phyloP scores from a whole-genome alignment of 306 rosid species.

The Aeschynomene evenia region DNA sequence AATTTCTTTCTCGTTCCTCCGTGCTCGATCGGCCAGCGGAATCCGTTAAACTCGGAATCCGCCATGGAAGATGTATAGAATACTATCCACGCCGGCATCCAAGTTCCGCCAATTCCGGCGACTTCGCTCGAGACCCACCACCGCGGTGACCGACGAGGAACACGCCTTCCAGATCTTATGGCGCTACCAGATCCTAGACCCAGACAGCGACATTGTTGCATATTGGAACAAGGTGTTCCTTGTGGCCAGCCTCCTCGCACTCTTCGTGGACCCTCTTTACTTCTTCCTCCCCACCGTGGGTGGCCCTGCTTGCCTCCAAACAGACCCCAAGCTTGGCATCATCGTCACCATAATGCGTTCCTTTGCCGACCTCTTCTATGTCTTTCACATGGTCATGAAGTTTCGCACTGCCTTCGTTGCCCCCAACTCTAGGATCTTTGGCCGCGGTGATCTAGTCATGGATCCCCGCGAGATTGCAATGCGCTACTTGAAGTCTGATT shows the following conservation, averaged over 20 bases:
- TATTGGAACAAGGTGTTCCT: constrained; percentile 85
- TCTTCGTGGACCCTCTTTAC: constrained; percentile 84
- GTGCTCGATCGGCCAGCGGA: constrained; percentile 44
- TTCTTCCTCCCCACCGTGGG: constrained; percentile 71
- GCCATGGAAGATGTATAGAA: constrained; percentile 96
- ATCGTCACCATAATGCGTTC: constrained; percentile 58
- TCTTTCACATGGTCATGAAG: constrained; percentile 73
- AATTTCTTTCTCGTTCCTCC: not conserved
- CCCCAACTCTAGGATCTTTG: constrained; percentile 78
- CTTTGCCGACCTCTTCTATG: constrained; percentile 69
- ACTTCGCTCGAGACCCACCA: not conserved
- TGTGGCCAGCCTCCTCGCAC: constrained; percentile 59
- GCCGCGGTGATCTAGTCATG: constrained; percentile 86
- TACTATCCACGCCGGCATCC: constrained; percentile 61
- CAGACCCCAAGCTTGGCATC: constrained; percentile 38
- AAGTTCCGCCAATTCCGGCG: constrained; percentile 66
- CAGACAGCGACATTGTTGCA: constrained; percentile 73
- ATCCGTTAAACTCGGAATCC: constrained; percentile 77
- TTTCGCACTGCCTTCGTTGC: constrained; percentile 83
- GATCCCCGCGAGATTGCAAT: constrained; percentile 62
- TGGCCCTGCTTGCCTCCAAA: constrained; percentile 65
- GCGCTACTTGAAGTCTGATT: constrained; percentile 74
- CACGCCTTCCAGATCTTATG: constrained; percentile 59
- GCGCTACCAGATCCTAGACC: constrained; percentile 79
- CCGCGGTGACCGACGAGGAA: constrained; percentile 37